Evolutionary conservation across 2,329 filamentous ascomycete genomes (phyloP), one percentile per base, ranked within the genome.

Genomic region (Scedosporium minutisporum): DNA sequence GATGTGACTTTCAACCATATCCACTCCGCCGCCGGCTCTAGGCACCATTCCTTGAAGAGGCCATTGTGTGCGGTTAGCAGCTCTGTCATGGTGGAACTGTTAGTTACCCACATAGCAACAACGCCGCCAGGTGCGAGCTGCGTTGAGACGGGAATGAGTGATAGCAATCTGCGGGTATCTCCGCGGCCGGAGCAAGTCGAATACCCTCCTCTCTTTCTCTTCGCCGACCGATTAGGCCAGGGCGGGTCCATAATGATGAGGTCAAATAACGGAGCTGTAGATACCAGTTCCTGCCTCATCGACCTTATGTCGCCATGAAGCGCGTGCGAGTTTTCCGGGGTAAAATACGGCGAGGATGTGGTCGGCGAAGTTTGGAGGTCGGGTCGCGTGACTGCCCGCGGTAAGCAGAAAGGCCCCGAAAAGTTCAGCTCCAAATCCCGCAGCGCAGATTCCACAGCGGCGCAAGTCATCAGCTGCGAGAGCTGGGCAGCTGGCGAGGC

Each of bases 171-270:
- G 12, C 74, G 71, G 62, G 86, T 78, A 59, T 83, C 79, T 12
- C 75, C 69, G 51, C 79, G 73, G 63, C 75, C 74, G 60, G 75
- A 69, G 4, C 79, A 78, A 5, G 79, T 83, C 1, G 68, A 65
- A 71, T 86, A 84, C 66, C 79, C 68, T 68, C 75, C 73, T 59
- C 69, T 78, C 68, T 83, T 86, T 46, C 88, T 80, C 66, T 82
- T 82, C 14, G 85, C 90, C 5, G 89, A 93, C 57, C 86, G 82
- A 69, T 91, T 93, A 0, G 90, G 89, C 90, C 90, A 93, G 1
- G 90, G 90, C 3, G 90, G 90, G 69, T 93, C 90, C 21, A 93
- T 75, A 6, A 92, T 71, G 44, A 93, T 78, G 55, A 93, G 76
- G 66, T 89, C 77, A 71, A 93, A 92, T 6, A 71, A 68, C 21